A percentile compares a stretch with the other conserved stretches of the same genome.
Conservation (phyloP, 495 filamentous ascomycete species). For the Cercophora sp. region DNA sequence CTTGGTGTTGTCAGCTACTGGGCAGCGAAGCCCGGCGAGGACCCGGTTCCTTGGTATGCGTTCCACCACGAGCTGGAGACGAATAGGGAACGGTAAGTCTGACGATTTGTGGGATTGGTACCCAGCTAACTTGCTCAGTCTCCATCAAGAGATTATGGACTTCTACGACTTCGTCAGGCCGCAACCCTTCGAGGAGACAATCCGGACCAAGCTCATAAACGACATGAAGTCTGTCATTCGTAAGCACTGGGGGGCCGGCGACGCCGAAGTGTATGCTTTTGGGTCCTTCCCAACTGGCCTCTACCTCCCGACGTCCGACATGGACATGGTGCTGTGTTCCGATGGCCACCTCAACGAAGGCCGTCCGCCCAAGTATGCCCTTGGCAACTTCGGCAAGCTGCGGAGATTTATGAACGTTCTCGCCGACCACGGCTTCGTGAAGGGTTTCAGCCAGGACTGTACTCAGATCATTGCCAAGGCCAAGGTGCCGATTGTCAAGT, state of each 20-base stretch:
- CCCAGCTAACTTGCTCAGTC: too few species aligned
- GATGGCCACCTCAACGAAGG: constrained; percentile 44
- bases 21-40: constrained; percentile 36
- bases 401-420: constrained; percentile 44
- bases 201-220: constrained; percentile 67
- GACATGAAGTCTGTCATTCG: constrained; percentile 53
- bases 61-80: too few species aligned
- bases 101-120: too few species aligned
- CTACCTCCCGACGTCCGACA: constrained; percentile 87
- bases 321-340: constrained; percentile 87
- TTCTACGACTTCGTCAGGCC: constrained; percentile 83
- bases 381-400: constrained; percentile 45
- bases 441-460: too few species aligned
- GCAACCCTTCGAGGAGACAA: constrained; percentile 65
- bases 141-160: constrained; percentile 85
- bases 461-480: constrained; percentile 66
- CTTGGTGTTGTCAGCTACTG: constrained; percentile 57
- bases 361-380: constrained; percentile 36
- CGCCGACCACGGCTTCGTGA: constrained; percentile 40
- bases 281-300: constrained; percentile 88
- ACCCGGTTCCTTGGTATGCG: too few species aligned
- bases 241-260: constrained; percentile 44
- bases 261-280: constrained; percentile 67
- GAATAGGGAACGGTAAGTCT: too few species aligned
- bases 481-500: constrained; percentile 92